Percentiles rank a stretch among this genome's conserved stretches.
Evolutionary conservation across 495 filamentous ascomycete species (phyloP).

Genomic region (Cairneyella variabilis): DNA sequence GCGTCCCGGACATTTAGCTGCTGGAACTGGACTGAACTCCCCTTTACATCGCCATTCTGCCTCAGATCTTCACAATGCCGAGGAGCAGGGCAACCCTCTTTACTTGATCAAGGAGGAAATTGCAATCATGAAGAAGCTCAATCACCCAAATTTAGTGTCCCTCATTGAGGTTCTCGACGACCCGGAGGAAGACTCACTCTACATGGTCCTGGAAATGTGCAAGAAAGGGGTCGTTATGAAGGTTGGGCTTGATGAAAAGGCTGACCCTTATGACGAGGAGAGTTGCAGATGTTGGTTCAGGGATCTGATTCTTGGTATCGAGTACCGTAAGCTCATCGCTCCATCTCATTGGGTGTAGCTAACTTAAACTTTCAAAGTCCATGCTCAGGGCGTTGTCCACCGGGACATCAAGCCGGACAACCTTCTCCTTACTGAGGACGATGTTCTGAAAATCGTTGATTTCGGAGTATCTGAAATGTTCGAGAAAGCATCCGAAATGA

Average conservation of each 20-base stretch:
- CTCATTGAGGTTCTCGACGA: conserved; percentile 94
- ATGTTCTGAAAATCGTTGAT: conserved; percentile 93
- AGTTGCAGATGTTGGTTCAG: conserved; percentile 88
- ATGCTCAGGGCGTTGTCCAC: conserved; percentile 92
- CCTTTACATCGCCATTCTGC: conserved; percentile 28
- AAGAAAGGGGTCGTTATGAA: conserved; percentile 98
- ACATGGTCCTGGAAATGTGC: conserved; percentile 99
- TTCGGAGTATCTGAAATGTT: conserved; percentile 99
- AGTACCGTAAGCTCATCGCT: conserved; percentile 62
- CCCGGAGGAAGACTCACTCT: conserved; percentile 89
- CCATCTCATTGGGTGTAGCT: no score
- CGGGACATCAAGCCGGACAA: conserved; percentile 99
- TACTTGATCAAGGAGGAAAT: conserved; percentile 94
- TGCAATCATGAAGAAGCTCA: conserved; percentile 98
- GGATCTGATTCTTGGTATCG: conserved; percentile 91
- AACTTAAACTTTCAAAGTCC: conserved; percentile 44
- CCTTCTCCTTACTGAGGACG: conserved; percentile 81
- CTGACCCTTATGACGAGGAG: conserved; percentile 81
- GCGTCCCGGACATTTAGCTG: conserved; percentile 45
- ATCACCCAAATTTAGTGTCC: conserved; percentile 89
- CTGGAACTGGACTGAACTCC: conserved; percentile 21
- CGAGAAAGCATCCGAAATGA: conserved; percentile 83
- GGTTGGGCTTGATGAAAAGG: conserved; percentile 78
- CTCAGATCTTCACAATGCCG: conserved; percentile 41
- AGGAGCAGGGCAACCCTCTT: conserved; percentile 71